phyloP scores from a whole-genome alignment of 2,329 filamentous ascomycete genomes.

The Cladosporium cucumerinum region DNA sequence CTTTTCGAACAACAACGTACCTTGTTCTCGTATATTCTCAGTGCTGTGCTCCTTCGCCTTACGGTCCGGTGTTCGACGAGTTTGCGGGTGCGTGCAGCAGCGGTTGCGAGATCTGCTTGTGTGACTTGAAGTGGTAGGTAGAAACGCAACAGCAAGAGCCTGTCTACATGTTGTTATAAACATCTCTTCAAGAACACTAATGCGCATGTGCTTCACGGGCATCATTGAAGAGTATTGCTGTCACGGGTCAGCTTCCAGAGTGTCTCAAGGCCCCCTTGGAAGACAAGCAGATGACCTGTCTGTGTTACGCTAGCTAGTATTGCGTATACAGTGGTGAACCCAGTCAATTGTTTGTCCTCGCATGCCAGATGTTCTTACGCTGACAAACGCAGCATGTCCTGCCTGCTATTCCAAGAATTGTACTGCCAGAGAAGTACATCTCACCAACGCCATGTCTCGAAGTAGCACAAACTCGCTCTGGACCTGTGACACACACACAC shows the following conservation, averaged over 20 bases:
- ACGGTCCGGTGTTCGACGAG: background rate
- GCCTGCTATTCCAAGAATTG: background rate
- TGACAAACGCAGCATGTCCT: background rate
- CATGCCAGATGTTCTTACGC: background rate
- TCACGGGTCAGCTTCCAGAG: background rate
- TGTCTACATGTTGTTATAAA: background rate
- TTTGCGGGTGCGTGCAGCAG: background rate
- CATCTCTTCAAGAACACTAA: background rate
- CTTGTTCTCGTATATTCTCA: background rate
- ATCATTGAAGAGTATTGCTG: background rate
- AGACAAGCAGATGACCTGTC: conserved; percentile 11
- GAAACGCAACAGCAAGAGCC: background rate
- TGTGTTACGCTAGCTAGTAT: conserved; percentile 9
- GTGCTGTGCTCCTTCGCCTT: background rate
- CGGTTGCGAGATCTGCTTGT: background rate
- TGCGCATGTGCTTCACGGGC: background rate
- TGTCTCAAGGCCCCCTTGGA: conserved; percentile 10
- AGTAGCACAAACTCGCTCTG: background rate
- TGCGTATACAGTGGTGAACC: background rate
- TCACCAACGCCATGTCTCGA: background rate
- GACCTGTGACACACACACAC: conserved; percentile 7
- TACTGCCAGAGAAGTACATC: background rate
- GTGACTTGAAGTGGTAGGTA: background rate
- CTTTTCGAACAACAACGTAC: background rate
- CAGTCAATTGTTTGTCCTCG: background rate